Evolutionary conservation across 2,329 filamentous ascomycete genomes (phyloP).

Genomic region (Colletotrichum sp.): DNA sequence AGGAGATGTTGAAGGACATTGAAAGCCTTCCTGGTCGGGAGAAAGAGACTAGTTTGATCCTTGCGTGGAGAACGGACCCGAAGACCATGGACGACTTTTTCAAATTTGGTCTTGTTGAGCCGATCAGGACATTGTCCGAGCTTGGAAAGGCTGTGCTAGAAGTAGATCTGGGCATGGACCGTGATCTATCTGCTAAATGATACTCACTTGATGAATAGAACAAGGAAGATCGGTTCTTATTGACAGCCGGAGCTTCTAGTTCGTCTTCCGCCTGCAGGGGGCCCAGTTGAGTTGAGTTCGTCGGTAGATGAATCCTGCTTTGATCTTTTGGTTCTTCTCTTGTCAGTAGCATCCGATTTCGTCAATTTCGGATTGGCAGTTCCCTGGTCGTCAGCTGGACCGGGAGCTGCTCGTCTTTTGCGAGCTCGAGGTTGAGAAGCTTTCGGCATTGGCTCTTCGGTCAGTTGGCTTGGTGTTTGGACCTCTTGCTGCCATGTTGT

Average conservation of each 20-base stretch:
- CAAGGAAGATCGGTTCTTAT: background rate
- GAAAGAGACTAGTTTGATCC: slow-evolving; percentile 46
- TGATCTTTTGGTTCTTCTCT: background rate
- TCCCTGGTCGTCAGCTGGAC: background rate
- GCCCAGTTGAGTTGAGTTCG: background rate
- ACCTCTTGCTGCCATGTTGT: background rate
- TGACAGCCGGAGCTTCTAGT: background rate
- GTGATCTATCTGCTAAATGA: background rate
- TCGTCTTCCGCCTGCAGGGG: background rate
- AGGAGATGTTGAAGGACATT: slow-evolving; percentile 53
- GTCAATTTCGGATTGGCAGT: background rate
- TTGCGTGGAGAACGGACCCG: slow-evolving; percentile 46
- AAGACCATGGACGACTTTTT: slow-evolving; percentile 48
- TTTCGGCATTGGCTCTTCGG: background rate
- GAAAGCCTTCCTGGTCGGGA: slow-evolving; percentile 49
- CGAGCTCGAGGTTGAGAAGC: background rate
- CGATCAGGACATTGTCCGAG: slow-evolving; percentile 49
- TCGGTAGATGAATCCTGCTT: background rate
- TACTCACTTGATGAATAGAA: background rate
- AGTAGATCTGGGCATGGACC: slow-evolving; percentile 37
- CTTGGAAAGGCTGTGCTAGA: slow-evolving; percentile 49
- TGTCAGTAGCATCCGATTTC: background rate
- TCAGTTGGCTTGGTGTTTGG: background rate
- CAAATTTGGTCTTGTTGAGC: slow-evolving; percentile 50
- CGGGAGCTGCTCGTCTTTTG: background rate